Percentiles rank a stretch among this genome's conserved stretches.
Evolutionary conservation across 495 filamentous ascomycete species (phyloP).

Genomic region (Penicillium dipodomyicola): DNA sequence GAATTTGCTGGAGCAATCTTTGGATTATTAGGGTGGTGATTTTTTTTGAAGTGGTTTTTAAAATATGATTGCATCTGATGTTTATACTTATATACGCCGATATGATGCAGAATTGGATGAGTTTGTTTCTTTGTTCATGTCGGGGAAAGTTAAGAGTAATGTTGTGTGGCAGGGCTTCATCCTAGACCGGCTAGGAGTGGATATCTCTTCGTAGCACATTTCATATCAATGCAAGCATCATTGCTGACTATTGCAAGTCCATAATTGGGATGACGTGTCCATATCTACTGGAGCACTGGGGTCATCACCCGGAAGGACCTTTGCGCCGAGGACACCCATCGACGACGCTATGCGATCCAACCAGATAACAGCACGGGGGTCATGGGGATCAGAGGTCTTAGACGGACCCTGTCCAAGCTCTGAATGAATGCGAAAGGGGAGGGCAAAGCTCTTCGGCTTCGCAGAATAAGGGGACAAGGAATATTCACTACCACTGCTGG

Average conservation of each 20-base stretch:
- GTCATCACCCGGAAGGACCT: conserved; percentile 4
- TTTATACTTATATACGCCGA: neutral
- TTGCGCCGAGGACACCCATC: conserved; percentile 35
- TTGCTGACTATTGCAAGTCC: neutral
- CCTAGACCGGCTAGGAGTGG: conserved; percentile 3
- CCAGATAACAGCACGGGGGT: conserved; percentile 32
- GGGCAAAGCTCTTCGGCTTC: conserved; percentile 2
- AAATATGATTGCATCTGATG: neutral
- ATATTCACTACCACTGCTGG: conserved; percentile 14
- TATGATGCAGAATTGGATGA: conserved; percentile 2
- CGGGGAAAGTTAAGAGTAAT: neutral
- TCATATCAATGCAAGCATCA: neutral
- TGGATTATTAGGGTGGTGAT: conserved; percentile 50
- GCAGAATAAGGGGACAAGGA: conserved; percentile 9
- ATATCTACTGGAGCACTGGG: neutral
- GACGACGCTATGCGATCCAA: conserved; percentile 40
- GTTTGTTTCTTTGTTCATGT: neutral
- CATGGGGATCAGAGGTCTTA: conserved; percentile 21
- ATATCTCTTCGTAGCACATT: neutral
- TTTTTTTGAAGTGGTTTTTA: neutral
- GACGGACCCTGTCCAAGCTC: conserved; percentile 30
- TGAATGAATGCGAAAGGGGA: conserved; percentile 32
- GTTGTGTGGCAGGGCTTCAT: neutral
- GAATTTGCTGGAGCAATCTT: conserved; percentile 61
- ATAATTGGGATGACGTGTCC: neutral